A percentile compares a stretch with the other conserved stretches of the same genome.
phyloP scores from a whole-genome alignment of 768 basidiomycete species.

The Tephrocybe sp. region DNA sequence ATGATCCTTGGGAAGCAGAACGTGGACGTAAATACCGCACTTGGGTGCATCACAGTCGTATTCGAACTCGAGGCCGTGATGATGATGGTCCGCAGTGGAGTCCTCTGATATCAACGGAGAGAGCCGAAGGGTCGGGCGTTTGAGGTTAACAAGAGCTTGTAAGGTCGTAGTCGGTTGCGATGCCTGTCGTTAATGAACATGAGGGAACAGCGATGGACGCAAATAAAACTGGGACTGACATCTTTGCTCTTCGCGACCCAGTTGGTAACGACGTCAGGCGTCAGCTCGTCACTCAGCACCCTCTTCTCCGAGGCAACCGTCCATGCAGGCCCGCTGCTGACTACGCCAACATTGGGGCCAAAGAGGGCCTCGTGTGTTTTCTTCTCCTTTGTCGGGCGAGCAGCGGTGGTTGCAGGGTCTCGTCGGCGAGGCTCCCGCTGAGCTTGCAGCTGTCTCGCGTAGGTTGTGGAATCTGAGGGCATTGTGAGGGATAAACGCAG shows the following conservation, averaged over 20 bases:
- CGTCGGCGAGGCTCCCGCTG: not conserved
- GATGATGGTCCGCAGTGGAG: conserved; percentile 42
- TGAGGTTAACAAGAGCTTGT: conserved; percentile 93
- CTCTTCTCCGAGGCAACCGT: conserved; percentile 64
- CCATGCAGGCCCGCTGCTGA: conserved; percentile 71
- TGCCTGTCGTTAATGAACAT: conserved; percentile 39
- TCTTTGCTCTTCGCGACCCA: conserved; percentile 92
- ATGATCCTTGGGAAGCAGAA: conserved; percentile 67
- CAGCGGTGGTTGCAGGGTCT: not conserved
- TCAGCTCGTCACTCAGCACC: conserved; percentile 65
- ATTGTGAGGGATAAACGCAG: not conserved
- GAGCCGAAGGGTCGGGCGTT: conserved; percentile 82
- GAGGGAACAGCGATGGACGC: not conserved
- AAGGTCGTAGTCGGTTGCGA: conserved; percentile 89
- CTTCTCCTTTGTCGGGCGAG: conserved; percentile 41
- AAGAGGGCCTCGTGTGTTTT: conserved; percentile 82
- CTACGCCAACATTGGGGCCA: conserved; percentile 86
- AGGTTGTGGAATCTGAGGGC: not conserved
- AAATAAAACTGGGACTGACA: conserved; percentile 41
- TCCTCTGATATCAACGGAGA: conserved; percentile 61
- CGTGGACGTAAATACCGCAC: conserved; percentile 77
- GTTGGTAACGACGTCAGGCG: conserved; percentile 73
- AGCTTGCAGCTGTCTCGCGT: not conserved
- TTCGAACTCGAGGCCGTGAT: conserved; percentile 85
- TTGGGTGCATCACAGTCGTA: conserved; percentile 91